A percentile compares a stretch with the other conserved stretches of the same genome.
phyloP scores from a whole-genome alignment of 495 filamentous ascomycete genomes.

The Neurospora sublineolata region DNA sequence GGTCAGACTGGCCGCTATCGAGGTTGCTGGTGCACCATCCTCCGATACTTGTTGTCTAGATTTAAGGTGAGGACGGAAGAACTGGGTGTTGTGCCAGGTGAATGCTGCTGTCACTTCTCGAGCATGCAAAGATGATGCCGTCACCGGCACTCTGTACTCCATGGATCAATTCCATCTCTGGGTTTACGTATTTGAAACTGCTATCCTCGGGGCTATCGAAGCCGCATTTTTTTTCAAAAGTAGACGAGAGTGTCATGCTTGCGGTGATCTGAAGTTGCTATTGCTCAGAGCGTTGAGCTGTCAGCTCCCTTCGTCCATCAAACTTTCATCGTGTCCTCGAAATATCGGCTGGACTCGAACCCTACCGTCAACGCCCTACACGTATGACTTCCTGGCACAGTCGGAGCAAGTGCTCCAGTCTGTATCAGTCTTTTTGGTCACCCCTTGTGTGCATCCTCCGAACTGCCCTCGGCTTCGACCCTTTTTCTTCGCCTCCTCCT shows the following conservation, averaged over 20 bases:
- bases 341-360: background rate
- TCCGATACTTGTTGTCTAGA: background rate
- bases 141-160: too few relatives aligned
- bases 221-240: background rate
- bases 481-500: background rate
- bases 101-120: too few relatives aligned
- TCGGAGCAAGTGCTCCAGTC: background rate
- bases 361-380: background rate
- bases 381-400: background rate
- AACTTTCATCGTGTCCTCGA: background rate
- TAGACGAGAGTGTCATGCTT: background rate
- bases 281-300: background rate
- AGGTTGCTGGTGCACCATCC: background rate
- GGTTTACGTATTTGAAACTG: background rate
- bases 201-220: background rate
- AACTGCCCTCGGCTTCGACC: background rate
- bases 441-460: background rate
- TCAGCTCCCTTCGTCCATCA: background rate
- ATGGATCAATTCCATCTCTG: background rate
- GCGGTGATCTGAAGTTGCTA: background rate
- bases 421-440: background rate
- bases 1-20: background rate
- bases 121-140: too few relatives aligned
- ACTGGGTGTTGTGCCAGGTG: background rate
- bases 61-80: background rate